A percentile compares a stretch with the other conserved stretches of the same genome.
phyloP scores from a whole-genome alignment of 495 filamentous ascomycete genomes.

The Massariosphaeria phaeospora region DNA sequence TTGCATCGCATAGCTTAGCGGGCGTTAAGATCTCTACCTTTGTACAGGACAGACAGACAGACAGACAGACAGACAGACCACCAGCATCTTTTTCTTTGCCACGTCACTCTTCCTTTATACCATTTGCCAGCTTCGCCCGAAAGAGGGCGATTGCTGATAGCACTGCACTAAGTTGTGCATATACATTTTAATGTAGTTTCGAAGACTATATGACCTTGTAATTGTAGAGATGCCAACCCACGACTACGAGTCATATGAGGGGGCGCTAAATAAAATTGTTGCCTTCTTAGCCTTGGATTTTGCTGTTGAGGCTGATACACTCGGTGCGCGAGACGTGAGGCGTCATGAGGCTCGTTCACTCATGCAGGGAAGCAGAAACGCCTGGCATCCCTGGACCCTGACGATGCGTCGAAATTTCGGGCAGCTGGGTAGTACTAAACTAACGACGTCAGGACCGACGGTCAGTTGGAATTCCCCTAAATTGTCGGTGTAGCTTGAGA shows the following conservation, averaged over 20 bases:
- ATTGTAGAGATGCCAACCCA: slow-evolving; percentile 5
- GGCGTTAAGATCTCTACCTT: slow-evolving; percentile 16
- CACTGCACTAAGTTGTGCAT: background rate
- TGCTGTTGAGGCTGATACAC: slow-evolving; percentile 1
- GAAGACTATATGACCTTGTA: slow-evolving; percentile 13
- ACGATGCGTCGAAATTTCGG: background rate
- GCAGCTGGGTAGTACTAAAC: no score
- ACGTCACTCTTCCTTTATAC: background rate
- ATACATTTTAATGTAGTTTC: slow-evolving; percentile 13
- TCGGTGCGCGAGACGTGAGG: background rate
- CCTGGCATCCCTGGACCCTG: slow-evolving; percentile 1
- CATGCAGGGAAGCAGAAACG: background rate
- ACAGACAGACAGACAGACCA: no score
- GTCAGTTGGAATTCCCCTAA: no score
- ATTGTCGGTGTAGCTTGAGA: no score
- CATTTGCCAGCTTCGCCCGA: background rate
- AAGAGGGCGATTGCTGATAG: background rate
- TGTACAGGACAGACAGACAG: background rate
- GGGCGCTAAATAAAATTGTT: slow-evolving; percentile 10
- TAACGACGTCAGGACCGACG: no score
- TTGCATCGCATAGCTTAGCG: slow-evolving; percentile 17
- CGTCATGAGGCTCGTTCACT: slow-evolving; percentile 1
- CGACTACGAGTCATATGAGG: background rate
- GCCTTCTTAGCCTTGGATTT: background rate
- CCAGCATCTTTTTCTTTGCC: background rate